Evolutionary conservation across 179 eudicot genomes (phyloP), one percentile per base, ranked within the genome.

Genomic region (Carnegiea gigantea): DNA sequence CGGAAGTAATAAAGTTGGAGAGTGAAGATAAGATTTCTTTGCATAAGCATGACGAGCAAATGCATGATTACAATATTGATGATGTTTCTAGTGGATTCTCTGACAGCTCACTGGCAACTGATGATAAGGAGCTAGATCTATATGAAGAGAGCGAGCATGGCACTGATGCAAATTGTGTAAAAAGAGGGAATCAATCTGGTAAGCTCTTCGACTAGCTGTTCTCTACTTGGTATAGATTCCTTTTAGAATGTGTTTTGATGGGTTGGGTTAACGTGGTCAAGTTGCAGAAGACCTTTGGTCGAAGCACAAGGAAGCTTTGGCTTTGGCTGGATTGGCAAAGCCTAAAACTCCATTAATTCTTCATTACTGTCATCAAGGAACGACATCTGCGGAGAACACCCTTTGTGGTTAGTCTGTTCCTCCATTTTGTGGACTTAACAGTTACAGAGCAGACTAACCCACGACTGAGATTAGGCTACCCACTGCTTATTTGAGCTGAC

Each of bases 311-410:
- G 62, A 77, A 65, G 73, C 18, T 59, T 23, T 54, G 13, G 70
- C 21, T 43, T 68, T 59, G 21, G 73, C 72, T 70, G 81, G 84
- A 82, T 71, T 77, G n/a, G 20, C 79, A 53, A 60, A 70, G 60
- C 85, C 87, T 21, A 33, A n/a, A 49, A 85, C 65, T 30, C 85
- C 87, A 28, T n/a, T n/a, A n/a, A 46, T 85, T 48, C 82, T 85
- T 82, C 77, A 75, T 51, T 77, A 23, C 64, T 79, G 54, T 9
- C 3, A 77, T 85, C 0, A 79, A 72, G 33, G 4, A 67, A 28
- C 36, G 71, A 28, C 23, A 28, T 79, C 43, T 82, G 11, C 15
- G 48, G 9, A 71, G 70, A 0, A 6, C 15, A 54, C 7, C 10
- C 24, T 49, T 8, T 67, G 40, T 85, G 87, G 87, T 76, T 64